phyloP scores from a whole-genome alignment of 768 basidiomycete species.

The Phanerochaete sordida region DNA sequence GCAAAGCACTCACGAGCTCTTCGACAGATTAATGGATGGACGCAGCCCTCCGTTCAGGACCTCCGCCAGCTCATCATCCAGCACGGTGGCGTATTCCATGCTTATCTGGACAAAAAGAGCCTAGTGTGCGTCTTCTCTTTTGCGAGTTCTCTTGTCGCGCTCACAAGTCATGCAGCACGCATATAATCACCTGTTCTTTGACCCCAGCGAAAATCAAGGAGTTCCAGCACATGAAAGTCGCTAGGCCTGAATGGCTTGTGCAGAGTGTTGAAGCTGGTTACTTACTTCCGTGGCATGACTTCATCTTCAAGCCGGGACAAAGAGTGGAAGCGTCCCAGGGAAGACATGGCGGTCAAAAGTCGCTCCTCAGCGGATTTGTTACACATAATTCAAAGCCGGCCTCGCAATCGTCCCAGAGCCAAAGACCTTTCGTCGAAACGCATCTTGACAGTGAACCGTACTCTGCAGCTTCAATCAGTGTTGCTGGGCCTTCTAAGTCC shows the following conservation, averaged over 20 bases:
- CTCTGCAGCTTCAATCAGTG: too few relatives aligned
- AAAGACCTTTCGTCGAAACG: neutral
- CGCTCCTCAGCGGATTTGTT: slow-evolving; percentile 25
- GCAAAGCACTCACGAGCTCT: neutral
- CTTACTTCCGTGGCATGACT: slow-evolving; percentile 81
- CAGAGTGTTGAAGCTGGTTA: slow-evolving; percentile 66
- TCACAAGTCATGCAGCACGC: slow-evolving; percentile 52
- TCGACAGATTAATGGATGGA: slow-evolving; percentile 91
- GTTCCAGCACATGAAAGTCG: slow-evolving; percentile 89
- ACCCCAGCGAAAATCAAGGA: slow-evolving; percentile 88
- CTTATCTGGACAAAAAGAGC: slow-evolving; percentile 79
- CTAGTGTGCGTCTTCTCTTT: slow-evolving; percentile 50
- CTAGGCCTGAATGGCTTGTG: slow-evolving; percentile 82
- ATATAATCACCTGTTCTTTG: slow-evolving; percentile 87
- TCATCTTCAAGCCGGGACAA: slow-evolving; percentile 51
- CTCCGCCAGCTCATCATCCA: slow-evolving; percentile 74
- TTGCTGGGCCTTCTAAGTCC: neutral
- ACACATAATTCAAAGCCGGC: neutral
- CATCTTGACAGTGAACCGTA: neutral
- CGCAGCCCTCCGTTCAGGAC: slow-evolving; percentile 82
- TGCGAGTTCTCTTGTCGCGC: neutral
- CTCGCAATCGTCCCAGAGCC: slow-evolving; percentile 1
- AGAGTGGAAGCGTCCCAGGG: slow-evolving; percentile 51
- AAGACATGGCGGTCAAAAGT: slow-evolving; percentile 33
- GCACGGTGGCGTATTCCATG: slow-evolving; percentile 80